Evolutionary conservation across 2,329 filamentous ascomycete species (phyloP).

Genomic region (Sporothrix humicola): DNA sequence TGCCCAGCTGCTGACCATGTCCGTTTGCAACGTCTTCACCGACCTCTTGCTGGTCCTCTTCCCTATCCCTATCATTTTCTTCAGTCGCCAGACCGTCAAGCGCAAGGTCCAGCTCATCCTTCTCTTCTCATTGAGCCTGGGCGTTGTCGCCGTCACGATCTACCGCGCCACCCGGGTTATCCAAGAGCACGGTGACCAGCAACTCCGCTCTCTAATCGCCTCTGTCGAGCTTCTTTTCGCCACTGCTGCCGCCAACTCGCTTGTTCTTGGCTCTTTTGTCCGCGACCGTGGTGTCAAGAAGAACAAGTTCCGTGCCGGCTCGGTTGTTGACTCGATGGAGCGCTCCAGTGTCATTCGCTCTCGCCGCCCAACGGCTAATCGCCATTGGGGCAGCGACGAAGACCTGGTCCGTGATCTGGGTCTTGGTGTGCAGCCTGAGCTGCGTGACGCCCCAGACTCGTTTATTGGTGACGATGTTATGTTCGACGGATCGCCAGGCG

Average conservation of each 20-base stretch:
- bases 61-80: conserved; percentile 85
- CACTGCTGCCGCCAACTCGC: conserved; percentile 81
- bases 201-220: conserved; percentile 85
- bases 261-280: conserved; percentile 91
- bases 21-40: conserved; percentile 84
- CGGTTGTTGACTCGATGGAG: conserved; percentile 68
- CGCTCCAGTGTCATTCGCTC: conserved; percentile 47
- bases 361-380: conserved; percentile 59
- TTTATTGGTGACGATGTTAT: conserved; percentile 37
- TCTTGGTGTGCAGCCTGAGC: conserved; percentile 64
- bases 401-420: conserved; percentile 84
- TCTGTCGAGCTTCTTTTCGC: conserved; percentile 91
- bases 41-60: conserved; percentile 87
- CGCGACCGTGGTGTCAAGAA: conserved; percentile 91
- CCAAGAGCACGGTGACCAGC: conserved; percentile 71
- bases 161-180: conserved; percentile 85
- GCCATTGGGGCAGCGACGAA: conserved; percentile 87
- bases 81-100: conserved; percentile 75
- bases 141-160: conserved; percentile 77
- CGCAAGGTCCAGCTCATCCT: conserved; percentile 79
- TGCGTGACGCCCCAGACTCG: conserved; percentile 50
- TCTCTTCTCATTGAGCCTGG: conserved; percentile 83
- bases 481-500: background rate
- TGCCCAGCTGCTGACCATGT: conserved; percentile 87
- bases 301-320: conserved; percentile 74